Evolutionary conservation across 2,329 filamentous ascomycete genomes (phyloP), one percentile per base, ranked within the genome.

Genomic region (Aureobasidium uvarum): DNA sequence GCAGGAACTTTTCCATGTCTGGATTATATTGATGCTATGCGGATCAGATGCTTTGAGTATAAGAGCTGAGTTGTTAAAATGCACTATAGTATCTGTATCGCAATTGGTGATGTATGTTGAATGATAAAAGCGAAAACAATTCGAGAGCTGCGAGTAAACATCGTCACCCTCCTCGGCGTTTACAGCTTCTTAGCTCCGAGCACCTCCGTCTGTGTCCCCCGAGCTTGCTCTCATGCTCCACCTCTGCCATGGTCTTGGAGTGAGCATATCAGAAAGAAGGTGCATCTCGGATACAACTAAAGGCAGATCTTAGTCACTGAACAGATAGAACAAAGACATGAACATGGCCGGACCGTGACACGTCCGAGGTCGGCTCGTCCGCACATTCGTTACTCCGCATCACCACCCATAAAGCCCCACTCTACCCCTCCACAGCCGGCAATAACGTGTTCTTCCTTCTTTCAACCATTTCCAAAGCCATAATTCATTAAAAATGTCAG

Each of bases 1-100:
- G 89, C 74, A 99, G 84, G 78, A 94, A 97, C 73, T 87, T 88
- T 82, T 98, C 92, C 95, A 99, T 98, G 33, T 43, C 31, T 38
- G 39, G 18, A n/a, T 45, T 38, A n/a, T 23, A 16, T 39, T 48
- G 50, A 62, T 51, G 48, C 36, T 45, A 43, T 45, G 48, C 36
- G 60, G 48, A 63, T n/a, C 59, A 41, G 59, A 64, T 64, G 28
- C 39, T n/a, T 18, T 13, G 10, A 16, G 36, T 36, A 55, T 46
- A 64, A 55, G 50, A 64, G 50, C 48, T 64, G 50, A 10, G 46
- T 46, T 52, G 60, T 43, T 64, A 48, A 55, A 55, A 64, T 55
- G 60, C 60, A 55, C 59, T 62, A 52, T 52, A 43, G 33, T 41
- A 62, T 51, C 46, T 62, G 50, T 50, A 45, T 23, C 31, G 45